A percentile compares a stretch with the other conserved stretches of the same genome.
These are phyloP conservation scores for Aeschynomene evenia DNA, from an alignment of 306 rosid species.

Conservation along the genomic window DNA sequence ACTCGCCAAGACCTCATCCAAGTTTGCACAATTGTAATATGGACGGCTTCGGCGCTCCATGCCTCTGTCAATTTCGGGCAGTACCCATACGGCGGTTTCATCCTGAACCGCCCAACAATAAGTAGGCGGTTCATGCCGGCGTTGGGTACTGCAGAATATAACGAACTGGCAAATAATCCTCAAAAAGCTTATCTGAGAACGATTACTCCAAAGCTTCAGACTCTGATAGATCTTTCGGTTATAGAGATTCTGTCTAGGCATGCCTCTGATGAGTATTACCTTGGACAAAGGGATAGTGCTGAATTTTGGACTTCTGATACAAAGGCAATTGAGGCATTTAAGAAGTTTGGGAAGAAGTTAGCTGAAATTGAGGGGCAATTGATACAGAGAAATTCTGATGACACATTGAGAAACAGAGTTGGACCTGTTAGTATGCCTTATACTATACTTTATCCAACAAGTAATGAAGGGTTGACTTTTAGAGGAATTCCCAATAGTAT, in stretches of 20 bases:
- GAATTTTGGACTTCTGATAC: conserved; percentile 21
- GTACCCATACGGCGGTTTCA: conserved; percentile 34
- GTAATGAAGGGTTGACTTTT: conserved; percentile 55
- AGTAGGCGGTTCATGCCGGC: conserved; percentile 58
- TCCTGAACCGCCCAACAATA: conserved; percentile 58
- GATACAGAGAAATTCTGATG: conserved; percentile 36
- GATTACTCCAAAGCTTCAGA: conserved; percentile 47
- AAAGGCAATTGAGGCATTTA: conserved; percentile 9
- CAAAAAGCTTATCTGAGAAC: conserved; percentile 49
- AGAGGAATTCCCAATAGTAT: conserved; percentile 79
- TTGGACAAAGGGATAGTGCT: conserved; percentile 39
- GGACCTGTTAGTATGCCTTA: conserved; percentile 65
- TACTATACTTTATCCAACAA: conserved; percentile 56
- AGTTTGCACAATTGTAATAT: not conserved
- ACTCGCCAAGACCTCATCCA: conserved; percentile 17
- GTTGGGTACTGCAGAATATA: conserved; percentile 46
- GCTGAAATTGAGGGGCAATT: conserved; percentile 31
- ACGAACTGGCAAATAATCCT: conserved; percentile 40
- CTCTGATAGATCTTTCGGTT: conserved; percentile 46
- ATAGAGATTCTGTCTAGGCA: conserved; percentile 47
- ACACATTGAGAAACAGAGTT: conserved; percentile 37
- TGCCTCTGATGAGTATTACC: conserved; percentile 39
- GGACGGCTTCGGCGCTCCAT: conserved; percentile 29
- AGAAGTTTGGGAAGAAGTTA: conserved; percentile 19
- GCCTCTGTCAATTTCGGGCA: conserved; percentile 38